A percentile compares a stretch with the other conserved stretches of the same genome.
phyloP scores from a whole-genome alignment of 768 basidiomycete genomes.

The Lenzites betulinus region DNA sequence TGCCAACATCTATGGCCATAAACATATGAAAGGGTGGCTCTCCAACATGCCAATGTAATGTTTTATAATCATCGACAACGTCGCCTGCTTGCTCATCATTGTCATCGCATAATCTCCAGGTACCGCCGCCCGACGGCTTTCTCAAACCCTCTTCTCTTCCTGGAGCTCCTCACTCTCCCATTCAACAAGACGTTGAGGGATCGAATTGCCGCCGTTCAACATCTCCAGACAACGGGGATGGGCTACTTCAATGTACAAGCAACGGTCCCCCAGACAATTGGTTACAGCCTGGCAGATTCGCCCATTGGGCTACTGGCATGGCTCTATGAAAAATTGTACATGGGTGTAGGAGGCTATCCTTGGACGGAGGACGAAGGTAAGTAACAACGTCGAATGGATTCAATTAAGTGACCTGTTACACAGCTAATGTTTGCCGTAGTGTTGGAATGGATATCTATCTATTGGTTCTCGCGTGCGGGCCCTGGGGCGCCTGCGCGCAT shows the following conservation, averaged over 20 bases:
- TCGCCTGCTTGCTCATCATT: no score
- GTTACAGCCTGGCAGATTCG: conserved; percentile 55
- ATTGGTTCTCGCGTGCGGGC: conserved; percentile 37
- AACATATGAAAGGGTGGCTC: conserved; percentile 52
- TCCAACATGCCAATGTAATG: conserved; percentile 49
- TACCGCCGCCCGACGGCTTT: conserved; percentile 25
- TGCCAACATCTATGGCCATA: conserved; percentile 40
- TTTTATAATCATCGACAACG: neutral
- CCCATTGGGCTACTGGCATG: conserved; percentile 45
- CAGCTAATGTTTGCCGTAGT: conserved; percentile 21
- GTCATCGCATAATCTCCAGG: neutral
- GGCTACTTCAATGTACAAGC: conserved; percentile 37
- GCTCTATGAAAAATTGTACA: conserved; percentile 34
- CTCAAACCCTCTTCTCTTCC: conserved; percentile 32
- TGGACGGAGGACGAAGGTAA: conserved; percentile 56
- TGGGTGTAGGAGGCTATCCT: conserved; percentile 44
- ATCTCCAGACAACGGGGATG: conserved; percentile 27
- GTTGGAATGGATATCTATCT: conserved; percentile 38
- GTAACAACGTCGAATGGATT: neutral
- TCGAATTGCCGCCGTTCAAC: conserved; percentile 27
- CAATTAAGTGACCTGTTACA: neutral
- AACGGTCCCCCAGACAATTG: conserved; percentile 37
- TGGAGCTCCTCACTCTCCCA: conserved; percentile 32
- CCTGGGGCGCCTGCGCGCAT: conserved; percentile 34
- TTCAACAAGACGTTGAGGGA: conserved; percentile 39